Base-by-base conservation (phyloP, 306 rosid species). In the Heteromeles arbutifolia region DNA sequence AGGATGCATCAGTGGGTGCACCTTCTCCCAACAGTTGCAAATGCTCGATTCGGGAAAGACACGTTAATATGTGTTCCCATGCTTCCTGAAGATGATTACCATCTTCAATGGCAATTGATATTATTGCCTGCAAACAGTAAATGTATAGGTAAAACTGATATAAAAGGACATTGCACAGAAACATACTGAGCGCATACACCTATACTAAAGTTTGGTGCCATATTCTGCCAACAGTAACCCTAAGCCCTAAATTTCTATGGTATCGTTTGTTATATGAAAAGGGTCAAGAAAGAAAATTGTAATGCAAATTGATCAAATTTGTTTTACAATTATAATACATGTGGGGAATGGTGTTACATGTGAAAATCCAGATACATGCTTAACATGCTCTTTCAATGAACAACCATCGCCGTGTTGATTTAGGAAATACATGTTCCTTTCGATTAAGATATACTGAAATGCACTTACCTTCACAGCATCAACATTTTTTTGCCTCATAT, bases 401-500 rank as follows among this genome's bases (percentile, higher is more conserved):
- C 67, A 62, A 62, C 4, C 15, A 57, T 22, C 10, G 22, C 25
- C 11, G 48, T 14, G 4, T 11, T 43, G 48, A 43, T 43, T 43
- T 43, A 43, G 48, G 15, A 1, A 43, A 43, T 43, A 43, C 1
- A 11, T 11, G 48, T 62, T n/a, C 48, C 7, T 64, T 39, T 70
- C 41, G 21, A 65, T 52, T 58, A 65, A 19, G 74, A 68, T 34
- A 72, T 73, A 70, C 72, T 37, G 34, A 76, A 77, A 84, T 73
- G 43, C 67, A 75, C 65, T 78, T 77, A 92, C 99, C 99, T 96
- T 96, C 75, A 96, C 98, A 72, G 99, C 98, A 70, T 96, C 99
- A 62, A 96, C 99, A 84, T 96, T 96, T 81, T 96, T 96, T 85
- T 96, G 99, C 83, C 88, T 92, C 97, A 96, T 96, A 83, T 96